A percentile compares a stretch with the other conserved stretches of the same genome.
Evolutionary conservation across 2,329 filamentous ascomycete genomes (phyloP).

Genomic region (Elsinoe arachidis): DNA sequence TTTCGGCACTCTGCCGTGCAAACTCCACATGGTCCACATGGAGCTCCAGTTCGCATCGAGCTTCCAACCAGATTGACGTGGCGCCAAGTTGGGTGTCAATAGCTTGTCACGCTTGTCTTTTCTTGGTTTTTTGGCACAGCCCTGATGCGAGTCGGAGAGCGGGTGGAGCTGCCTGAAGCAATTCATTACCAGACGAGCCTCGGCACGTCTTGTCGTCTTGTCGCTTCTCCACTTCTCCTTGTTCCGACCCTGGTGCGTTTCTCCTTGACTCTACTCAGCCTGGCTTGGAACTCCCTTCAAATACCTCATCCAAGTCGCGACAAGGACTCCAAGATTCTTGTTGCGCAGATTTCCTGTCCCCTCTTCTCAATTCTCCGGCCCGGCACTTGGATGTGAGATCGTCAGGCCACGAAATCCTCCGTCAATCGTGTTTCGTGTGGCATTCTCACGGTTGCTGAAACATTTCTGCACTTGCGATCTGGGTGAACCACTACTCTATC

Average conservation of each 20-base stretch:
- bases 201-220: too few species aligned
- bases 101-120: not conserved
- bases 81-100: not conserved
- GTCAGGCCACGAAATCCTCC: too few species aligned
- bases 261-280: not conserved
- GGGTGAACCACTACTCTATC: too few species aligned
- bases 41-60: not conserved
- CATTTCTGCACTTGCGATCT: too few species aligned
- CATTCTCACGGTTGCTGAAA: too few species aligned
- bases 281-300: not conserved
- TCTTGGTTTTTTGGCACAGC: not conserved
- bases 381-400: too few species aligned
- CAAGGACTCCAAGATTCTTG: constrained; percentile 2
- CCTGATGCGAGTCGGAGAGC: too few species aligned
- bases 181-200: too few species aligned
- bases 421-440: too few species aligned
- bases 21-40: not conserved
- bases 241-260: not conserved
- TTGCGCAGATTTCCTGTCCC: not conserved
- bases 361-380: not conserved
- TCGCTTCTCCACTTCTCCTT: not conserved
- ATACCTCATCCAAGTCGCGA: not conserved
- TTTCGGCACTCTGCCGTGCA: not conserved
- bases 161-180: too few species aligned
- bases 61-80: not conserved